These are phyloP conservation scores for Boletus tomentosulus DNA, from an alignment of 768 basidiomycete genomes.

Conservation along the genomic window DNA sequence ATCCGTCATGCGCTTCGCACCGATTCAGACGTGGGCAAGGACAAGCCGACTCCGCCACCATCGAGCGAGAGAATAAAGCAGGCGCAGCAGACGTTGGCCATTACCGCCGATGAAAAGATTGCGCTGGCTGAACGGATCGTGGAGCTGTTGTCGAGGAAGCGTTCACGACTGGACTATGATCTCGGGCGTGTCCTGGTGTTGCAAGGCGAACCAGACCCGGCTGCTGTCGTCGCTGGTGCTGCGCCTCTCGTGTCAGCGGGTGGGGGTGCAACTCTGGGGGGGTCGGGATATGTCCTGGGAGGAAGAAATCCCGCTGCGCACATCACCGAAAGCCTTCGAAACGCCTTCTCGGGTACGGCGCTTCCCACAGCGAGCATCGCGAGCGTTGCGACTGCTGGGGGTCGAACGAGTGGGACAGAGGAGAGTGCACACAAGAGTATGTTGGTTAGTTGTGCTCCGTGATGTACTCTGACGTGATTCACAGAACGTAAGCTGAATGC, in stretches of 20 bases:
- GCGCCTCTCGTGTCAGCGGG: slow-evolving; percentile 20
- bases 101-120: slow-evolving; percentile 41
- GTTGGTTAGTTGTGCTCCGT: background rate
- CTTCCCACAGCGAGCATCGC: slow-evolving; percentile 16
- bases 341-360: slow-evolving; percentile 30
- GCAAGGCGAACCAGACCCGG: slow-evolving; percentile 41
- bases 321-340: slow-evolving; percentile 38
- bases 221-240: slow-evolving; percentile 28
- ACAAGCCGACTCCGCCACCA: slow-evolving; percentile 27
- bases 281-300: slow-evolving; percentile 30
- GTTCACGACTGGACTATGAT: slow-evolving; percentile 46
- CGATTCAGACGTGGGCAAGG: slow-evolving; percentile 28
- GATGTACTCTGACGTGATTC: background rate
- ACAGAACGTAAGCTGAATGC: slow-evolving; percentile 29
- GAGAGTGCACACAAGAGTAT: slow-evolving; percentile 30
- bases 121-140: slow-evolving; percentile 41
- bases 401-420: slow-evolving; percentile 18
- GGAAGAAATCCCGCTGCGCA: slow-evolving; percentile 38
- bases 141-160: slow-evolving; percentile 41
- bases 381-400: slow-evolving; percentile 1
- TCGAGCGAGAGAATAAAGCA: slow-evolving; percentile 30
- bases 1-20: slow-evolving; percentile 40
- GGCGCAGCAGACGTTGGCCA: slow-evolving; percentile 26
- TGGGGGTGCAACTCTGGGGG: slow-evolving; percentile 7
- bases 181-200: slow-evolving; percentile 40